A percentile compares a stretch with the other conserved stretches of the same genome.
Conservation (phyloP, 768 basidiomycete genomes). For the Panaeolus cyanescens region DNA sequence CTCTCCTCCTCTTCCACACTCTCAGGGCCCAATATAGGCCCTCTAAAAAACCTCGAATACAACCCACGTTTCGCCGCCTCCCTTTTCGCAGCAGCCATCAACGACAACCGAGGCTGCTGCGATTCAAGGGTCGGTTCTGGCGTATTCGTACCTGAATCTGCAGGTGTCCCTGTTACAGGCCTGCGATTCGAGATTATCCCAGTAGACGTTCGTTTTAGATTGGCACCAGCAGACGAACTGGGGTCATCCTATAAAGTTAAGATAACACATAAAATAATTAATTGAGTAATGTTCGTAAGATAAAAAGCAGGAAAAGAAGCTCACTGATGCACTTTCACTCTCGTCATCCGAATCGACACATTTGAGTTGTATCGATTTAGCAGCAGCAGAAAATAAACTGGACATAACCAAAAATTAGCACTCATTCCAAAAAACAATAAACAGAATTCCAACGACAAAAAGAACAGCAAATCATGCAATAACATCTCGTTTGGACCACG, state of each 20-base stretch:
- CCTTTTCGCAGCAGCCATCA: slow-evolving; percentile 70
- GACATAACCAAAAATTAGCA: neutral
- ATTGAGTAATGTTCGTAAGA: neutral
- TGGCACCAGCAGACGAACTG: slow-evolving; percentile 13
- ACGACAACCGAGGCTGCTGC: slow-evolving; percentile 39
- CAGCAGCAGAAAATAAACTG: slow-evolving; percentile 81
- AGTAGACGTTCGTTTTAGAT: slow-evolving; percentile 63
- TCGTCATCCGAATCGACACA: slow-evolving; percentile 54
- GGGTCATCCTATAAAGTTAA: neutral
- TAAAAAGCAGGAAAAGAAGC: slow-evolving; percentile 2
- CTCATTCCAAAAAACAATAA: neutral
- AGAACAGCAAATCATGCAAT: no score
- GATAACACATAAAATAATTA: neutral
- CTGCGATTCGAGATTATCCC: slow-evolving; percentile 77
- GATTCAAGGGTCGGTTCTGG: slow-evolving; percentile 28
- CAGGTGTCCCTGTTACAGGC: slow-evolving; percentile 51
- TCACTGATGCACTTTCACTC: slow-evolving; percentile 23
- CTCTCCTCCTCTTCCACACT: slow-evolving; percentile 21
- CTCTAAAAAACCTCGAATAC: slow-evolving; percentile 83
- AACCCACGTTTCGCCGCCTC: slow-evolving; percentile 76
- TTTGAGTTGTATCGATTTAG: slow-evolving; percentile 79
- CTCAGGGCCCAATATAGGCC: slow-evolving; percentile 64
- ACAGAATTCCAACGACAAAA: no score
- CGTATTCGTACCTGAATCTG: slow-evolving; percentile 44
- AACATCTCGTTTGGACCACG: no score